These are phyloP conservation scores for Aspergillus diversus DNA, from an alignment of 495 filamentous ascomycete species.

Conservation along the genomic window DNA sequence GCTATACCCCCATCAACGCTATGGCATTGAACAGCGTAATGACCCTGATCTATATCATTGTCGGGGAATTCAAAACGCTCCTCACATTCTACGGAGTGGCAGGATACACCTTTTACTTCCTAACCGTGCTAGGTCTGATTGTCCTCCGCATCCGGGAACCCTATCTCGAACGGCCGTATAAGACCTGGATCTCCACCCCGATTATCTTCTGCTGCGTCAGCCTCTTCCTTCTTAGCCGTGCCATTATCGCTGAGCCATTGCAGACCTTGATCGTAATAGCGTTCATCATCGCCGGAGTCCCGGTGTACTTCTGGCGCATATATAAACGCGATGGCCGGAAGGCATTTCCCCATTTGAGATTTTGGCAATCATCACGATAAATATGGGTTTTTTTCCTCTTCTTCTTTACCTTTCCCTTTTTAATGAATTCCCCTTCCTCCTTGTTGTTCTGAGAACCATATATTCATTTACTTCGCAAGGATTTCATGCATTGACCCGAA, in stretches of 20 bases:
- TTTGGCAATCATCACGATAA: constrained; percentile 56
- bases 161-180: constrained; percentile 83
- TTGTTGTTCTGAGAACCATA: constrained; percentile 1
- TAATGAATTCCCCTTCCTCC: background rate
- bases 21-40: constrained; percentile 78
- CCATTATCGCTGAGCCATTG: constrained; percentile 85
- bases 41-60: constrained; percentile 73
- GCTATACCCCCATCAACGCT: constrained; percentile 86
- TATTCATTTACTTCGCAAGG: background rate
- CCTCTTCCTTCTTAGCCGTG: constrained; percentile 84
- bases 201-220: constrained; percentile 99
- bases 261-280: constrained; percentile 84
- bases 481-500: constrained; percentile 32
- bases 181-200: constrained; percentile 93
- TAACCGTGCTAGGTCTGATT: constrained; percentile 91
- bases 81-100: constrained; percentile 97
- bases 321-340: constrained; percentile 55
- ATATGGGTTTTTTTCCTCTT: constrained; percentile 1
- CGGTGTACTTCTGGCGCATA: constrained; percentile 87
- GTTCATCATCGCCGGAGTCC: constrained; percentile 82
- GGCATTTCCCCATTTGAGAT: constrained; percentile 59
- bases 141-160: constrained; percentile 89
- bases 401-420: background rate
- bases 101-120: constrained; percentile 95
- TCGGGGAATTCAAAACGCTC: constrained; percentile 89